Evolutionary conservation across 2,329 filamentous ascomycete species (phyloP).

Genomic region (Neonectria faginata): DNA sequence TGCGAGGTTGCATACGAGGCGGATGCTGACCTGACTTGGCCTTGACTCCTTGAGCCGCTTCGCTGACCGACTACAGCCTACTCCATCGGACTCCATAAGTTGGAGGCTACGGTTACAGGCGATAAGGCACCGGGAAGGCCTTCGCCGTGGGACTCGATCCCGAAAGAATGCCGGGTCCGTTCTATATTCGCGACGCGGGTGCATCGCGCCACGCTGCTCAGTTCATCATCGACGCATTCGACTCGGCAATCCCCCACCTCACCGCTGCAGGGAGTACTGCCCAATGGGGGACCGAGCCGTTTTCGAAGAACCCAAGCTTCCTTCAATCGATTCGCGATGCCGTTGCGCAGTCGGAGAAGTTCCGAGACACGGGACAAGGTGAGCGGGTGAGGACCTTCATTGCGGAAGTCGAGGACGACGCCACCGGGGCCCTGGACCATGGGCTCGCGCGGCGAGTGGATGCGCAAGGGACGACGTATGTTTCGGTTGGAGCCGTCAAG

Average conservation of each 20-base stretch:
- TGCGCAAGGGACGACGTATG: constrained; percentile 26
- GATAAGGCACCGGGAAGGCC: constrained; percentile 28
- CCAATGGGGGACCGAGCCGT: constrained; percentile 47
- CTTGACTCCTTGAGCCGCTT: constrained; percentile 30
- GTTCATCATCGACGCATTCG: constrained; percentile 48
- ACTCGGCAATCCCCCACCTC: constrained; percentile 47
- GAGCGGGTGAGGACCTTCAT: constrained; percentile 45
- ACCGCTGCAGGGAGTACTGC: constrained; percentile 41
- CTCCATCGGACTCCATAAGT: not conserved
- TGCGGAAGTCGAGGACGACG: constrained; percentile 40
- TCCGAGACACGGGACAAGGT: constrained; percentile 36
- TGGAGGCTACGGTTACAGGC: constrained; percentile 5
- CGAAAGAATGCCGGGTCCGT: constrained; percentile 35
- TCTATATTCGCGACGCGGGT: constrained; percentile 42
- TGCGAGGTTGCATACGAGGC: constrained; percentile 28
- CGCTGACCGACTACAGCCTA: constrained; percentile 15
- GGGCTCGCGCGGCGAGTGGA: constrained; percentile 34
- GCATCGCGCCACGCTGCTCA: constrained; percentile 41
- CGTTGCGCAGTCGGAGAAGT: constrained; percentile 41
- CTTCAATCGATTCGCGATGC: constrained; percentile 35
- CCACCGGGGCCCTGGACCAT: constrained; percentile 18
- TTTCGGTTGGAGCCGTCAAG: constrained; percentile 33
- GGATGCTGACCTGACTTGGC: constrained; percentile 32
- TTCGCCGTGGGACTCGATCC: constrained; percentile 11
- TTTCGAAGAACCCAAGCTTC: constrained; percentile 42